Evolutionary conservation across 176 grass and related monocot species (phyloP).

Genomic region (Themeda triandra): DNA sequence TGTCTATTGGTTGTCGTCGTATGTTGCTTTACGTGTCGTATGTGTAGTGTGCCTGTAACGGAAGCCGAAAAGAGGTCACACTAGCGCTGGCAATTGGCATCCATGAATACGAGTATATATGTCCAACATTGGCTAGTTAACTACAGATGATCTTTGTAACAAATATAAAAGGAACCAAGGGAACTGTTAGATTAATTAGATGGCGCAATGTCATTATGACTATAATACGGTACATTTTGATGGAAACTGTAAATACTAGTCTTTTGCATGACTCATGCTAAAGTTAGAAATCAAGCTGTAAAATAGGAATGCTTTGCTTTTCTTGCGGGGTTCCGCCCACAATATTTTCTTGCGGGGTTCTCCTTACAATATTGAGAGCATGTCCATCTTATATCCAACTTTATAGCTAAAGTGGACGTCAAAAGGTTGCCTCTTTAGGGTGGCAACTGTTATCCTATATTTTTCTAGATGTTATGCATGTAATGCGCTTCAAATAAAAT

Average conservation of each 20-base stretch:
- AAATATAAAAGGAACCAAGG: too few relatives aligned
- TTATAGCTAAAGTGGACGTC: too few relatives aligned
- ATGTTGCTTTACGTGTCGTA: neutral
- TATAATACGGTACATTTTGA: neutral
- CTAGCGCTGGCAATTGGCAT: too few relatives aligned
- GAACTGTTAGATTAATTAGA: neutral
- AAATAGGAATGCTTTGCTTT: neutral
- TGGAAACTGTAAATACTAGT: neutral
- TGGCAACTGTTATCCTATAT: too few relatives aligned
- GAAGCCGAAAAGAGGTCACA: neutral
- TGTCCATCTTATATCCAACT: too few relatives aligned
- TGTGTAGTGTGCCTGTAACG: neutral
- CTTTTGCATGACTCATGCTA: neutral
- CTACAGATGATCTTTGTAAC: neutral
- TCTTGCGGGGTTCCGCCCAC: neutral
- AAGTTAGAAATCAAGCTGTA: neutral
- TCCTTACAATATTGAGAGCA: too few relatives aligned
- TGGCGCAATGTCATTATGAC: neutral
- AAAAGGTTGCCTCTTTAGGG: neutral
- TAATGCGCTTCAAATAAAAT: neutral
- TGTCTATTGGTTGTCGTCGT: neutral
- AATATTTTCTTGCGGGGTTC: too few relatives aligned
- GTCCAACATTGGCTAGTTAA: neutral
- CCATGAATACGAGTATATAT: too few relatives aligned
- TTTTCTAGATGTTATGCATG: too few relatives aligned